phyloP scores from a whole-genome alignment of 2,329 filamentous ascomycete species.

The Rugonectria rugulosa region DNA sequence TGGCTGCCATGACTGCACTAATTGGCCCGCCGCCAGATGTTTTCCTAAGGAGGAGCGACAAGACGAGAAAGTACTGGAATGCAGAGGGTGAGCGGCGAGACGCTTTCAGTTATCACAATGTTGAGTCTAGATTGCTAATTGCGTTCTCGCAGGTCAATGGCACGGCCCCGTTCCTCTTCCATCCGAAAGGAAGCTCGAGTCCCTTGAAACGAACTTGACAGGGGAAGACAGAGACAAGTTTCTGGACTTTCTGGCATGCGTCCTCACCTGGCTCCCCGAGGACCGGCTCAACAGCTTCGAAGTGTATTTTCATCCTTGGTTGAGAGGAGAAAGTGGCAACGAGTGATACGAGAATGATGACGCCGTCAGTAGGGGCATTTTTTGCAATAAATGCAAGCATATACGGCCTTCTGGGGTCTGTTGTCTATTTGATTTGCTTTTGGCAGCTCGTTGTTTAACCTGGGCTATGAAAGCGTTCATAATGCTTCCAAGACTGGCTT shows the following conservation, averaged over 20 bases:
- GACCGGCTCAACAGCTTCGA: slow-evolving; percentile 26
- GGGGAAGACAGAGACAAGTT: slow-evolving; percentile 28
- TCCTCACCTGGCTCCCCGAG: slow-evolving; percentile 38
- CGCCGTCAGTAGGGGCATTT: too few species aligned
- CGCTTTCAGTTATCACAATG: background rate
- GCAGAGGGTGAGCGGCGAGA: background rate
- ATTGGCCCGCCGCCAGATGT: slow-evolving; percentile 38
- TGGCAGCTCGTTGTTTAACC: too few species aligned
- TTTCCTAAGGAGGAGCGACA: slow-evolving; percentile 32
- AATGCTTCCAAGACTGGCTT: too few species aligned
- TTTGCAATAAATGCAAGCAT: too few species aligned
- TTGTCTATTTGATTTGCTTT: too few species aligned
- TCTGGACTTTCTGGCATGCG: slow-evolving; percentile 27
- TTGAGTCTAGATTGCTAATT: slow-evolving; percentile 10
- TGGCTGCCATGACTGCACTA: slow-evolving; percentile 40
- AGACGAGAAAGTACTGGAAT: background rate
- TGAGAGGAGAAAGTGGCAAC: slow-evolving; percentile 42
- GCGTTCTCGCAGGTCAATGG: slow-evolving; percentile 33
- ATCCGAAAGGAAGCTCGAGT: slow-evolving; percentile 20
- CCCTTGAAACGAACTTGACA: slow-evolving; percentile 18
- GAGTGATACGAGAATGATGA: too few species aligned
- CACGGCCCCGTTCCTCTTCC: slow-evolving; percentile 36
- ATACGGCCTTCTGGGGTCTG: too few species aligned
- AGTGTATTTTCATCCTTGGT: slow-evolving; percentile 38
- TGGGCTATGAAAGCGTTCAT: too few species aligned